Evolutionary conservation across 176 grass and related monocot species (phyloP).

Genomic region (Calamus simplicifolius): DNA sequence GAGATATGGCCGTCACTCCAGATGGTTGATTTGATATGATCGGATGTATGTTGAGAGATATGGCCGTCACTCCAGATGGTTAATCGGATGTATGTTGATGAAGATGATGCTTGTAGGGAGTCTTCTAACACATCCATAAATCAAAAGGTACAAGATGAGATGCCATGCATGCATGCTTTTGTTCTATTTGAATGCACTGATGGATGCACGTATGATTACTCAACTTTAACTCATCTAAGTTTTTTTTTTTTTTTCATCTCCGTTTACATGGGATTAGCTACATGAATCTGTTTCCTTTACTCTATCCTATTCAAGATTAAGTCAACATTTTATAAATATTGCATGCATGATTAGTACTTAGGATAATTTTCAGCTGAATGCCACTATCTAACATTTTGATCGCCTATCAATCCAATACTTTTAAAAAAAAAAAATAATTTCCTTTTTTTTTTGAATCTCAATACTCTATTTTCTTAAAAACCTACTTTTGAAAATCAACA

Average conservation of each 20-base stretch:
- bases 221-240: too few species aligned
- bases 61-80: slow-evolving; percentile 79
- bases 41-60: too few species aligned
- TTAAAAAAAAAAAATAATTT: not conserved
- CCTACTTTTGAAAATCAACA: too few species aligned
- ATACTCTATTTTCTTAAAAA: too few species aligned
- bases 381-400: slow-evolving; percentile 53
- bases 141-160: slow-evolving; percentile 69
- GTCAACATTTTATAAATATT: too few species aligned
- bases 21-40: slow-evolving; percentile 68
- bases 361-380: slow-evolving; percentile 61
- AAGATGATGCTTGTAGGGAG: slow-evolving; percentile 74
- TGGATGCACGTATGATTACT: slow-evolving; percentile 36
- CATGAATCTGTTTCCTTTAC: too few species aligned
- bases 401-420: slow-evolving; percentile 74
- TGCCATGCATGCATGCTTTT: slow-evolving; percentile 84
- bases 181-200: slow-evolving; percentile 50
- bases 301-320: too few species aligned
- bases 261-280: too few species aligned
- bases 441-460: too few species aligned
- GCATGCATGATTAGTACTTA: too few species aligned
- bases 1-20: slow-evolving; percentile 82
- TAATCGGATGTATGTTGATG: slow-evolving; percentile 70
- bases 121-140: slow-evolving; percentile 56
- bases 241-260: too few species aligned